A percentile compares a stretch with the other conserved stretches of the same genome.
Conservation (phyloP, 352 stramenopile genomes). For the Phytophthora cryptogea region DNA sequence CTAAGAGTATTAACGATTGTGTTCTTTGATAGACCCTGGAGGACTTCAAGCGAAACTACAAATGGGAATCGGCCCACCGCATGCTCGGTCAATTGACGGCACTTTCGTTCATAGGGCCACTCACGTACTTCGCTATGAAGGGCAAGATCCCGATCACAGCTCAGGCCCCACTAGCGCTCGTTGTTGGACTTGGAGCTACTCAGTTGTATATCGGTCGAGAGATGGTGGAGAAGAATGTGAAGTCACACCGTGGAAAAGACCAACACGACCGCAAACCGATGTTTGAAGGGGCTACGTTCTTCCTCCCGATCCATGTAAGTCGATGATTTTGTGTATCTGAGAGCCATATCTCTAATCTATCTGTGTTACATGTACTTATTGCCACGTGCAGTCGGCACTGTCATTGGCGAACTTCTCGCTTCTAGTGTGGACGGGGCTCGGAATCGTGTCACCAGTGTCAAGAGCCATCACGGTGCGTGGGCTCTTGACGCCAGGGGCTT, state of each 20-base stretch:
- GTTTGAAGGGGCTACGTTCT: constrained; percentile 45
- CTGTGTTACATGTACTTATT: background rate
- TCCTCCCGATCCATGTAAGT: constrained; percentile 55
- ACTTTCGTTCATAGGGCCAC: constrained; percentile 88
- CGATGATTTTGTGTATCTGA: no score
- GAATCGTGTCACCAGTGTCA: constrained; percentile 55
- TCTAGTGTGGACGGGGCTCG: constrained; percentile 65
- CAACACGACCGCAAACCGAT: constrained; percentile 18
- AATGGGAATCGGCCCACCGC: constrained; percentile 90
- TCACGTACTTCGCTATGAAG: constrained; percentile 91
- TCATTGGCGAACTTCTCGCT: constrained; percentile 70
- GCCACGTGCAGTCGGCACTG: constrained; percentile 46
- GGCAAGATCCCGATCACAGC: constrained; percentile 61
- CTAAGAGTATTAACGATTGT: background rate
- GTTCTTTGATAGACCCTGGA: constrained; percentile 78
- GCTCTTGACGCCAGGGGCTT: constrained; percentile 39
- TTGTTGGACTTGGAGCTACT: constrained; percentile 46
- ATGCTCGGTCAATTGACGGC: constrained; percentile 93
- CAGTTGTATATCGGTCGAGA: constrained; percentile 59
- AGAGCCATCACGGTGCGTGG: constrained; percentile 59
- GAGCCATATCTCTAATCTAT: no score
- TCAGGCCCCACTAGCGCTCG: constrained; percentile 45
- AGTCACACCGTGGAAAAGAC: constrained; percentile 19
- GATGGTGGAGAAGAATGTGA: constrained; percentile 53
- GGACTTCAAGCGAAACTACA: constrained; percentile 97